Evolutionary conservation across 306 rosid genomes (phyloP).

Genomic region (Acacia crassicarpa): DNA sequence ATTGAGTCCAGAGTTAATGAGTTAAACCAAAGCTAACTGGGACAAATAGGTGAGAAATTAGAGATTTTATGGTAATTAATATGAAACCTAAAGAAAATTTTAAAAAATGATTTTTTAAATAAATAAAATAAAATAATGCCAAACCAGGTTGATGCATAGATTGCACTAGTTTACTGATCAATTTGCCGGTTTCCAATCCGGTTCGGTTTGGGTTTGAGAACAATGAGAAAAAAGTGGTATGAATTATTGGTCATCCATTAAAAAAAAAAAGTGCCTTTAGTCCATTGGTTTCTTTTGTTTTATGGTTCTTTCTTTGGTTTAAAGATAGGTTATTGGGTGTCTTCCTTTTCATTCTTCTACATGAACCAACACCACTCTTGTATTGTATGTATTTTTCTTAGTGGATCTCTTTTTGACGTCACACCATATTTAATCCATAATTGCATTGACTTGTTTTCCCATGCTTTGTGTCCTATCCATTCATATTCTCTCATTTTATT

Average conservation of each 20-base stretch:
- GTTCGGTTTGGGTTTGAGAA: no score
- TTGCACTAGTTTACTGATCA: no score
- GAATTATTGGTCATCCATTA: slow-evolving; percentile 22
- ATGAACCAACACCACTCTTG: not conserved
- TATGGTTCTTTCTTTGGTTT: not conserved
- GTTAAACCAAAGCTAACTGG: no score
- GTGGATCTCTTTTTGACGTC: not conserved
- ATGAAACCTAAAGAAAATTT: no score
- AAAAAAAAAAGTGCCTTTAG: not conserved
- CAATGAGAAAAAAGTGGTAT: not conserved
- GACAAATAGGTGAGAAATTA: no score
- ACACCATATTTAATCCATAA: not conserved
- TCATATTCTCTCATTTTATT: not conserved
- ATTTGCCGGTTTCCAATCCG: no score
- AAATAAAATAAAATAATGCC: no score
- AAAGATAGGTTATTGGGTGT: not conserved
- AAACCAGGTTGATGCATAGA: no score
- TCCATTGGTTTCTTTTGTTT: slow-evolving; percentile 16
- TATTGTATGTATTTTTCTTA: not conserved
- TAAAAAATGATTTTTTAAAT: no score
- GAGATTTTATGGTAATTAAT: no score
- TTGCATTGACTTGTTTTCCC: not conserved
- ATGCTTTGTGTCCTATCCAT: not conserved
- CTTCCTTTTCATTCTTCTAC: not conserved
- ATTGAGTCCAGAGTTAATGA: no score